Evolutionary conservation across 1,139 yeast genomes (phyloP).

Genomic region (Geotrichum australiense): DNA sequence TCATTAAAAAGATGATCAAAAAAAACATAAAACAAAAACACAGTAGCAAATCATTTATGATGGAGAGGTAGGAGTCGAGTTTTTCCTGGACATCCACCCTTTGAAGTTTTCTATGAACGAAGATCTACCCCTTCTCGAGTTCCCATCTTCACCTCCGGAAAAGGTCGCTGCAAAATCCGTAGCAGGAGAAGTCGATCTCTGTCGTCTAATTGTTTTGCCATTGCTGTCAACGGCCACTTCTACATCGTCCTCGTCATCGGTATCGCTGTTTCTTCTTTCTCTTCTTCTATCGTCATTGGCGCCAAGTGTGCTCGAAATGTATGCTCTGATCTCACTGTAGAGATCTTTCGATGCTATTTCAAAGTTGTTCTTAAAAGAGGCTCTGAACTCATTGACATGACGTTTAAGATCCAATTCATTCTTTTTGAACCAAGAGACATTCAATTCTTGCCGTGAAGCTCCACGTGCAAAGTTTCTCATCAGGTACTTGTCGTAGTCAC

Average conservation of each 20-base stretch:
- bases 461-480: constrained; percentile 98
- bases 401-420: constrained; percentile 91
- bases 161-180: constrained; percentile 59
- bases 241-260: constrained; percentile 17
- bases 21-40: too few relatives aligned
- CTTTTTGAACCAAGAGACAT: constrained; percentile 95
- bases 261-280: constrained; percentile 9
- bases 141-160: constrained; percentile 37
- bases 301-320: constrained; percentile 31
- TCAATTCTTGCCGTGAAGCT: constrained; percentile 90
- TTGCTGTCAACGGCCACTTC: too few relatives aligned
- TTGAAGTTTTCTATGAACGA: constrained; percentile 53
- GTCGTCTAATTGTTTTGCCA: constrained; percentile 21
- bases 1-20: too few relatives aligned
- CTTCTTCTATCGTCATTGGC: constrained; percentile 16
- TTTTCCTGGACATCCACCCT: constrained; percentile 56
- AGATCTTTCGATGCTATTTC: constrained; percentile 74
- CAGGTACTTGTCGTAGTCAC: constrained; percentile 92
- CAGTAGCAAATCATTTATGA: too few relatives aligned
- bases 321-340: constrained; percentile 66
- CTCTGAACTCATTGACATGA: constrained; percentile 80
- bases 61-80: constrained; percentile 17
- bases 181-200: constrained; percentile 43
- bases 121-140: constrained; percentile 4
- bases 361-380: constrained; percentile 71